These are phyloP conservation scores for Ambrosia trifida DNA, from an alignment of 129 eudicot genomes.

Conservation along the genomic window DNA sequence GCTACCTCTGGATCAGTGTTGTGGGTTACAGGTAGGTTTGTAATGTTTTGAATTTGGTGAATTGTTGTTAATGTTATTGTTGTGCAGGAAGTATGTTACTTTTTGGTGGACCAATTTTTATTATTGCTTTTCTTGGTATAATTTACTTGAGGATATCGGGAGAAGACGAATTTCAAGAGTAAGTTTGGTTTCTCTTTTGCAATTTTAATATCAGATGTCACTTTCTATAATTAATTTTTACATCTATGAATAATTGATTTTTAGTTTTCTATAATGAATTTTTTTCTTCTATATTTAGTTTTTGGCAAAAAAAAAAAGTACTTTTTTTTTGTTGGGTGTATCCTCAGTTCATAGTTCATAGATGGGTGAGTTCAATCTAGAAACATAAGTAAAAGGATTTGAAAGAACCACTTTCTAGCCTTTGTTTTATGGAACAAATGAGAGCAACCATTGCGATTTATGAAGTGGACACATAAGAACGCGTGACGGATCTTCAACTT, in stretches of 20 bases:
- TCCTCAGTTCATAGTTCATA: not conserved
- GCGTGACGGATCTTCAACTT: too few species aligned
- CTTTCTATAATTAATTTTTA: too few species aligned
- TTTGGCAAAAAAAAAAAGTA: too few species aligned
- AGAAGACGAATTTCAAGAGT: constrained; percentile 61
- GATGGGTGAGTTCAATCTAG: not conserved
- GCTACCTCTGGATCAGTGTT: constrained; percentile 47
- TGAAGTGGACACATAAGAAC: not conserved
- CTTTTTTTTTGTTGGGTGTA: too few species aligned
- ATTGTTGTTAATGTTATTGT: not conserved
- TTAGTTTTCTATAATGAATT: too few species aligned
- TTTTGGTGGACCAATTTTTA: constrained; percentile 65
- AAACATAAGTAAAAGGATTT: not conserved
- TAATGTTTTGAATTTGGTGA: not conserved
- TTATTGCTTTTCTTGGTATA: constrained; percentile 66
- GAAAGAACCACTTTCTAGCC: not conserved
- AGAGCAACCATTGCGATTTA: too few species aligned
- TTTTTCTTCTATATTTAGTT: too few species aligned
- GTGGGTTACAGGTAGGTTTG: constrained; percentile 59
- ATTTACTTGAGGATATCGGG: constrained; percentile 52
- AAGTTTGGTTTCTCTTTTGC: constrained; percentile 21
- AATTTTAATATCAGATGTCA: too few species aligned
- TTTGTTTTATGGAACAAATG: too few species aligned
- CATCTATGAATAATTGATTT: not conserved
- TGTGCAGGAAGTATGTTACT: constrained; percentile 62